Conservation (phyloP, 1,284 basidiomycete species). For the Ceratobasidium theobromae region DNA sequence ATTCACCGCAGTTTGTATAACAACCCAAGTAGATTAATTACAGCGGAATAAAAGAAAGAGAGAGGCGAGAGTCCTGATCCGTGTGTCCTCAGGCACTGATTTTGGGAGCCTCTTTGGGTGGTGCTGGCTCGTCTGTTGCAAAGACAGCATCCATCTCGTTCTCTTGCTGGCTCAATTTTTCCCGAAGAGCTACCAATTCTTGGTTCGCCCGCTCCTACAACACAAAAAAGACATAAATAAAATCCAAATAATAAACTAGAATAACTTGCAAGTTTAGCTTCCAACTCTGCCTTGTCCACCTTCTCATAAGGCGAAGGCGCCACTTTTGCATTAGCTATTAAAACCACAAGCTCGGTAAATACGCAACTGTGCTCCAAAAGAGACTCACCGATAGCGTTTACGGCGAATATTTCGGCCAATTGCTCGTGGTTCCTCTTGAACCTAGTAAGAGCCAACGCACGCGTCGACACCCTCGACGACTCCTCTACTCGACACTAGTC, state of each 20-base stretch:
- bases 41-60: neutral
- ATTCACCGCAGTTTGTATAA: no score
- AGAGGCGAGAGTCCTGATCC: neutral
- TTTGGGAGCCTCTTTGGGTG: conserved; percentile 12
- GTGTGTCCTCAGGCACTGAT: neutral
- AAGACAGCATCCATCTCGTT: conserved; percentile 5
- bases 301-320: conserved; percentile 55
- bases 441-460: conserved; percentile 66
- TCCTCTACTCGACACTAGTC: conserved; percentile 53
- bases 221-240: neutral
- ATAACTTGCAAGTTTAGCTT: conserved; percentile 56
- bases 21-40: neutral
- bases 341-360: neutral
- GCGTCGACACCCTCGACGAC: conserved; percentile 65
- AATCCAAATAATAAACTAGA: neutral
- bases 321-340: conserved; percentile 48
- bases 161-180: conserved; percentile 36
- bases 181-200: conserved; percentile 53
- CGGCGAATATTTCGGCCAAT: conserved; percentile 73
- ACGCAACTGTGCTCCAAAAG: conserved; percentile 6
- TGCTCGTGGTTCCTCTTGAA: conserved; percentile 77
- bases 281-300: conserved; percentile 61
- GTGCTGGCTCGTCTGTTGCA: conserved; percentile 2
- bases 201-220: conserved; percentile 51
- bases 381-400: neutral